Conservation (phyloP, 2,329 filamentous ascomycete genomes). For the Aureobasidium sp. region DNA sequence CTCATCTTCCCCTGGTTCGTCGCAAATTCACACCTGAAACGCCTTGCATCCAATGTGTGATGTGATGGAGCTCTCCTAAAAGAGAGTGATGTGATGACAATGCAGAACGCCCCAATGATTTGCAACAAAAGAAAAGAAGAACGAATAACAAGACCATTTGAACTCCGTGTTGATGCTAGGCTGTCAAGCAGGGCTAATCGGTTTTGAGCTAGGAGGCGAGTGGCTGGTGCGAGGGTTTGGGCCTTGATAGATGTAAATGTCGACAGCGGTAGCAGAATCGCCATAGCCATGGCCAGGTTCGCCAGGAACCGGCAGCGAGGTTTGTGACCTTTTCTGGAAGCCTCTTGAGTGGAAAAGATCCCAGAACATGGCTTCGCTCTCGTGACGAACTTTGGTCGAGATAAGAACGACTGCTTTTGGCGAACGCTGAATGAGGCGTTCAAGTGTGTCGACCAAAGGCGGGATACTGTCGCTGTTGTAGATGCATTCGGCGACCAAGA, state of each 20-base stretch:
- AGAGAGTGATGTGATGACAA: background rate
- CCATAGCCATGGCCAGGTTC: slow-evolving; percentile 30
- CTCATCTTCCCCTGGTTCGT: background rate
- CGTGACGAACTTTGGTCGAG: slow-evolving; percentile 61
- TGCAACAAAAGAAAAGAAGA: background rate
- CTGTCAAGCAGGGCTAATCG: background rate
- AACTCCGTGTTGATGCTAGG: background rate
- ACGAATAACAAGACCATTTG: background rate
- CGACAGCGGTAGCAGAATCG: slow-evolving; percentile 30
- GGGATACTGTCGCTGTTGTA: slow-evolving; percentile 64
- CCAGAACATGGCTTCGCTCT: slow-evolving; percentile 61
- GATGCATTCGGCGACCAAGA: slow-evolving; percentile 64
- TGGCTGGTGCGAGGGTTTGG: background rate
- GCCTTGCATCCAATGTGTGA: background rate
- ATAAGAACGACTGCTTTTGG: slow-evolving; percentile 49
- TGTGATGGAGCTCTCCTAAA: background rate
- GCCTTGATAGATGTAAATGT: slow-evolving; percentile 30
- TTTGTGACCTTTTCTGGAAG: slow-evolving; percentile 25
- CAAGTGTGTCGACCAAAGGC: slow-evolving; percentile 53
- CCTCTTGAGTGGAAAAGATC: slow-evolving; percentile 44
- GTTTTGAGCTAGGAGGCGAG: background rate
- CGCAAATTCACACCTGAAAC: background rate
- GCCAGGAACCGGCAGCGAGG: slow-evolving; percentile 27
- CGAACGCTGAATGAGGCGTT: slow-evolving; percentile 40
- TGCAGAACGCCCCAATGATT: background rate